phyloP scores from a whole-genome alignment of 2,329 filamentous ascomycete species.

The Cordyceps militaris region DNA sequence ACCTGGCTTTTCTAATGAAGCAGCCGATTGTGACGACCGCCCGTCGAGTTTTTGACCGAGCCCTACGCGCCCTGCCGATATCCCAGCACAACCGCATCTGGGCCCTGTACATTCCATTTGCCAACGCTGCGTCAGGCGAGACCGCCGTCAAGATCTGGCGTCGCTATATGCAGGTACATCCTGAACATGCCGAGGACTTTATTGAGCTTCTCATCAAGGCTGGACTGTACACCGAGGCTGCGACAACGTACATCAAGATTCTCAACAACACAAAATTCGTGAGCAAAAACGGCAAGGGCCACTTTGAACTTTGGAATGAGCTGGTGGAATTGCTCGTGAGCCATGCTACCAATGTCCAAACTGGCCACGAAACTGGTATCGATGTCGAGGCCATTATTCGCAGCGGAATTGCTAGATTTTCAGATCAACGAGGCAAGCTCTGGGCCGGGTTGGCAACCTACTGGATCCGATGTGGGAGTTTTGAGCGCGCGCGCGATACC shows the following conservation, averaged over 20 bases:
- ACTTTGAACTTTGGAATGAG: slow-evolving; percentile 95
- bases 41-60: slow-evolving; percentile 83
- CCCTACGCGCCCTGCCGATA: slow-evolving; percentile 81
- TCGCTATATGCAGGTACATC: slow-evolving; percentile 94
- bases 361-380: slow-evolving; percentile 72
- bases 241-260: slow-evolving; percentile 83
- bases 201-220: slow-evolving; percentile 81
- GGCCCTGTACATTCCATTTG: slow-evolving; percentile 85
- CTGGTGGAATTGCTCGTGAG: slow-evolving; percentile 93
- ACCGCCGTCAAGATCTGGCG: slow-evolving; percentile 92
- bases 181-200: slow-evolving; percentile 90
- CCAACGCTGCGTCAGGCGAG: slow-evolving; percentile 79
- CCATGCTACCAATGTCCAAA: slow-evolving; percentile 79
- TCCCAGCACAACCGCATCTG: slow-evolving; percentile 96
- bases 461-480: slow-evolving; percentile 89
- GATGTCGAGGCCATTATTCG: slow-evolving; percentile 88
- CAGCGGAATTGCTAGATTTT: slow-evolving; percentile 83
- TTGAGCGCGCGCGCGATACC: slow-evolving; percentile 84
- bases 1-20: slow-evolving; percentile 79
- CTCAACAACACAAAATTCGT: slow-evolving; percentile 85
- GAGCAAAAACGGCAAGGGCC: slow-evolving; percentile 89
- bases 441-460: slow-evolving; percentile 95
- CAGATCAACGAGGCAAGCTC: slow-evolving; percentile 88
- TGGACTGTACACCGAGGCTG: slow-evolving; percentile 81
- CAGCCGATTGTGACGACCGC: slow-evolving; percentile 89